phyloP scores from a whole-genome alignment of 179 eudicot species.

The Vitellaria paradoxa region DNA sequence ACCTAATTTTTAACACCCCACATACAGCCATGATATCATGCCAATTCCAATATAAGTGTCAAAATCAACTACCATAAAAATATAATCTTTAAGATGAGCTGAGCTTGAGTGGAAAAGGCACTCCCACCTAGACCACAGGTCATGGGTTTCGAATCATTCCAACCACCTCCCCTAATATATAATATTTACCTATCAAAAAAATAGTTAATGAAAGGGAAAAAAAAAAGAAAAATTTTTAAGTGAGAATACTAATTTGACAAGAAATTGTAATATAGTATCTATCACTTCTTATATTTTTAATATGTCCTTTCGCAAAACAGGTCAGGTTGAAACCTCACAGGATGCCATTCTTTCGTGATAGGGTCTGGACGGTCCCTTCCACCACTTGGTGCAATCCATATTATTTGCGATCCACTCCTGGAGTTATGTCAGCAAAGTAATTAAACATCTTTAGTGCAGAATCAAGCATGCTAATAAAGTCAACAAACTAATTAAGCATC shows the following conservation, averaged over 20 bases:
- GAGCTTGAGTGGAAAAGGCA: too few species aligned
- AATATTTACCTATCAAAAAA: too few species aligned
- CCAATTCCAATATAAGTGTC: neutral
- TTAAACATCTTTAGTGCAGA: neutral
- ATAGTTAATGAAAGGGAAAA: too few species aligned
- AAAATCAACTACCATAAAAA: neutral
- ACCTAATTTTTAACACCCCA: neutral
- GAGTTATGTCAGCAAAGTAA: constrained; percentile 23
- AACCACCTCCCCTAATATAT: too few species aligned
- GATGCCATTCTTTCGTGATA: constrained; percentile 73
- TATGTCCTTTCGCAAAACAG: neutral
- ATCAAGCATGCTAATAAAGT: neutral
- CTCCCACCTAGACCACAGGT: too few species aligned
- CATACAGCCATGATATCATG: constrained; percentile 9
- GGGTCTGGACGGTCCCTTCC: constrained; percentile 99
- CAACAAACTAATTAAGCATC: constrained; percentile 8
- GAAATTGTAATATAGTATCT: neutral
- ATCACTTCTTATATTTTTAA: neutral
- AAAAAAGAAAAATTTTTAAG: neutral
- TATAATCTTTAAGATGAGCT: neutral
- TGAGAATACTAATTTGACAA: neutral
- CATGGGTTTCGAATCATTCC: too few species aligned
- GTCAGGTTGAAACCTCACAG: constrained; percentile 45
- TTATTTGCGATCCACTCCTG: constrained; percentile 88
- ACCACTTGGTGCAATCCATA: constrained; percentile 99